Percentiles rank a stretch among this genome's conserved stretches.
phyloP scores from a whole-genome alignment of 75 land plant species.

The Cupressus sempervirens region DNA sequence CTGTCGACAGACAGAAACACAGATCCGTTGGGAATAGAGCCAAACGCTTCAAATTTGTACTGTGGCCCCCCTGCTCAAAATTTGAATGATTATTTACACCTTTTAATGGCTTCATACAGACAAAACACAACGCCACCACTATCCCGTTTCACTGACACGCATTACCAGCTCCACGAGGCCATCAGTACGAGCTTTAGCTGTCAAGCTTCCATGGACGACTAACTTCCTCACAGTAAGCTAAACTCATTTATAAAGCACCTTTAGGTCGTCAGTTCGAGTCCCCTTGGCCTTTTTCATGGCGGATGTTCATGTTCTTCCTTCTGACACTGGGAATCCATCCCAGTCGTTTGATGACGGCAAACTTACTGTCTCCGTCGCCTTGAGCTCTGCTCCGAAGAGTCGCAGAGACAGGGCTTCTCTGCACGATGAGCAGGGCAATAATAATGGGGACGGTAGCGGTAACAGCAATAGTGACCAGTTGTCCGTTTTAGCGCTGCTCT shows the following conservation, averaged over 20 bases:
- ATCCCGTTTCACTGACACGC: conserved; percentile 1
- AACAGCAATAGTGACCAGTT: conserved; percentile 16
- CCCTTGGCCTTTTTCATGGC: not conserved
- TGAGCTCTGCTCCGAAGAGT: not conserved
- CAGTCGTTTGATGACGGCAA: not conserved
- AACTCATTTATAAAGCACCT: not conserved
- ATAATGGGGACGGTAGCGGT: not conserved
- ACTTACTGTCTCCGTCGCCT: not conserved
- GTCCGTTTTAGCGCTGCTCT: conserved; percentile 49
- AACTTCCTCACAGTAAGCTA: not conserved
- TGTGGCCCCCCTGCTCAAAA: not conserved
- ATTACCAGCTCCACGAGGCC: not conserved
- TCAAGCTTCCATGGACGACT: not conserved
- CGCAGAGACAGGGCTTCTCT: not conserved
- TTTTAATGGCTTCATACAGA: not conserved
- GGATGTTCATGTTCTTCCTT: not conserved
- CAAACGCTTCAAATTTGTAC: not conserved
- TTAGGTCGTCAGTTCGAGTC: not conserved
- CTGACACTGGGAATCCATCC: not conserved
- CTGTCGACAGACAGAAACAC: not conserved
- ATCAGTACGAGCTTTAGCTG: not conserved
- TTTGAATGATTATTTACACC: not conserved
- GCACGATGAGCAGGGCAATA: not conserved
- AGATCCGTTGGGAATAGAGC: not conserved
- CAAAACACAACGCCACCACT: not conserved